phyloP scores from a whole-genome alignment of 2,329 filamentous ascomycete species.

The Talaromyces rugulosus region DNA sequence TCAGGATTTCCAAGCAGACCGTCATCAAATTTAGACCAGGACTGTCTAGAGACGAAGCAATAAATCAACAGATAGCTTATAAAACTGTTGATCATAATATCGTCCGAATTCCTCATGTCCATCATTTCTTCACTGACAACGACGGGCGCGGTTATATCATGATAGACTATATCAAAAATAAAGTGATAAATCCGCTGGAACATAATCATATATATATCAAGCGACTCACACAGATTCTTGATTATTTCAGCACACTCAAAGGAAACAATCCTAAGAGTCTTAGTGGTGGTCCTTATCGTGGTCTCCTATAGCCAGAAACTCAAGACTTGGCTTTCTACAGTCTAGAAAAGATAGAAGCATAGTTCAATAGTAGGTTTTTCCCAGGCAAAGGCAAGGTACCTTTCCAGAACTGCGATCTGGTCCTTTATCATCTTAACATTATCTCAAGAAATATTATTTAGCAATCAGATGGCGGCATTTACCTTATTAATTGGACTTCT shows the following conservation, averaged over 20 bases:
- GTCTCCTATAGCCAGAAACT: background rate
- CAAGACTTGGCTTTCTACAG: background rate
- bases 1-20: background rate
- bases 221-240: background rate
- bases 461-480: conserved; percentile 19
- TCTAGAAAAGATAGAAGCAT: background rate
- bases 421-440: conserved; percentile 13
- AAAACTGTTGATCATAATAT: background rate
- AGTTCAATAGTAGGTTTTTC: conserved; percentile 2
- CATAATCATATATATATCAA: background rate
- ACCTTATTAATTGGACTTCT: conserved; percentile 22
- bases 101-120: background rate
- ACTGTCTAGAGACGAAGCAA: background rate
- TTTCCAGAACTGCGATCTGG: conserved; percentile 1
- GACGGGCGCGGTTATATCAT: background rate
- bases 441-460: conserved; percentile 19
- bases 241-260: background rate
- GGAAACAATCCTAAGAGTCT: background rate
- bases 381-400: background rate
- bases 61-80: background rate
- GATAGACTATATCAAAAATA: background rate
- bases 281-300: background rate
- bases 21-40: background rate
- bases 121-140: background rate
- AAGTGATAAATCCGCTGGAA: background rate